Evolutionary conservation across 1,284 basidiomycete species (phyloP).

Genomic region (Rhodofomes roseus): DNA sequence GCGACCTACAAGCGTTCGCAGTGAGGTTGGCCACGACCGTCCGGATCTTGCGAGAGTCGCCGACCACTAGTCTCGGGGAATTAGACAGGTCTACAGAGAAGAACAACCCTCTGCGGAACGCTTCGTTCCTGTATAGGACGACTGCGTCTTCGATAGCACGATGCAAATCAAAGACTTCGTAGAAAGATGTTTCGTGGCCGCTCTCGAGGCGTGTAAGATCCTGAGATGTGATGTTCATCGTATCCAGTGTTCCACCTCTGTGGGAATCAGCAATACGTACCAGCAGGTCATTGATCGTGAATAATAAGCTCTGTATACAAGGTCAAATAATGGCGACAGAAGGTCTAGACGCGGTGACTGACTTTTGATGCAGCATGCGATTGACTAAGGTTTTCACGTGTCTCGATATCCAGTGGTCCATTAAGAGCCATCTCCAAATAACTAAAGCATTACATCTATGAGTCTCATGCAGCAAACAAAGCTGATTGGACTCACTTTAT

Average conservation of each 20-base stretch:
- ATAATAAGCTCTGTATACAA: slow-evolving; percentile 53
- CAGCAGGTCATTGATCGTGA: slow-evolving; percentile 85
- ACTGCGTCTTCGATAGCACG: slow-evolving; percentile 70
- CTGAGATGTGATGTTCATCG: slow-evolving; percentile 28
- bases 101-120: slow-evolving; percentile 58
- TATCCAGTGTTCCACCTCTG: not conserved
- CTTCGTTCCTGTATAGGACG: slow-evolving; percentile 64
- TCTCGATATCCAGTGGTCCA: slow-evolving; percentile 74
- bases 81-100: slow-evolving; percentile 59
- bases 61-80: slow-evolving; percentile 61
- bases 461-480: not conserved
- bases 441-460: slow-evolving; percentile 33
- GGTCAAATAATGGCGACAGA: not conserved
- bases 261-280: slow-evolving; percentile 29
- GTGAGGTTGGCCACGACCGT: slow-evolving; percentile 84
- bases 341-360: slow-evolving; percentile 1
- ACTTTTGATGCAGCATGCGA: slow-evolving; percentile 84
- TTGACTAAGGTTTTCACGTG: slow-evolving; percentile 74
- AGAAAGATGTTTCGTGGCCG: slow-evolving; percentile 77
- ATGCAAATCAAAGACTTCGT: slow-evolving; percentile 78
- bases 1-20: slow-evolving; percentile 67
- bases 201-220: slow-evolving; percentile 83
- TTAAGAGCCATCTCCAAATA: slow-evolving; percentile 86
- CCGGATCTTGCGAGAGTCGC: slow-evolving; percentile 72
- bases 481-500: slow-evolving; percentile 47